Conservation (phyloP, 495 filamentous ascomycete species). For the Bryoglossum gracile region DNA sequence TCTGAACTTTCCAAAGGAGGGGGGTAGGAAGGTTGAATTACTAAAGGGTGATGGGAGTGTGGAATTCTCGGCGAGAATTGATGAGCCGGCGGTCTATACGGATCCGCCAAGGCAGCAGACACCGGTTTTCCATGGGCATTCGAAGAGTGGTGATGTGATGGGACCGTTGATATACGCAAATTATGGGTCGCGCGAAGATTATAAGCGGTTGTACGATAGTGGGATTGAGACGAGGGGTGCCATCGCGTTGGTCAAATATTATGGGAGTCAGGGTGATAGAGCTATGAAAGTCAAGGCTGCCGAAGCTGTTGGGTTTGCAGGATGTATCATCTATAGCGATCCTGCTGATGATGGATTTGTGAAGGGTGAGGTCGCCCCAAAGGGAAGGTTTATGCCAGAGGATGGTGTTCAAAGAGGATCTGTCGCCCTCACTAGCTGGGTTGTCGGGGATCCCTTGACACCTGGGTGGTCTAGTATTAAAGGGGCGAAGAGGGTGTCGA, state of each 20-base stretch:
- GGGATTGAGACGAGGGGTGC: constrained; percentile 70
- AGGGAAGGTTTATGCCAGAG: constrained; percentile 69
- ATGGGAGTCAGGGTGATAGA: constrained; percentile 62
- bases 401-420: constrained; percentile 76
- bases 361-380: constrained; percentile 58
- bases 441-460: constrained; percentile 82
- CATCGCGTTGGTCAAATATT: constrained; percentile 76
- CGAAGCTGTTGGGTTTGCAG: constrained; percentile 72
- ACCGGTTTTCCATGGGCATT: constrained; percentile 79
- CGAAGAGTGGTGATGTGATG: constrained; percentile 78
- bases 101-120: constrained; percentile 53
- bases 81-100: constrained; percentile 58
- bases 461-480: constrained; percentile 78
- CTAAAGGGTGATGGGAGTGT: constrained; percentile 55
- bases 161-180: constrained; percentile 94
- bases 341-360: constrained; percentile 72
- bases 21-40: constrained; percentile 74
- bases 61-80: constrained; percentile 75
- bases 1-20: constrained; percentile 77
- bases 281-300: constrained; percentile 86
- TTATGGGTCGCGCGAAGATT: constrained; percentile 81
- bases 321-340: constrained; percentile 89
- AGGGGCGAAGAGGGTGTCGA: constrained; percentile 54
- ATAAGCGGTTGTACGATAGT: constrained; percentile 56
- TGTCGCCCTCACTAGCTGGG: constrained; percentile 77